Base-by-base conservation (phyloP, 1,284 basidiomycete species). In the Tremellales sp. region DNA sequence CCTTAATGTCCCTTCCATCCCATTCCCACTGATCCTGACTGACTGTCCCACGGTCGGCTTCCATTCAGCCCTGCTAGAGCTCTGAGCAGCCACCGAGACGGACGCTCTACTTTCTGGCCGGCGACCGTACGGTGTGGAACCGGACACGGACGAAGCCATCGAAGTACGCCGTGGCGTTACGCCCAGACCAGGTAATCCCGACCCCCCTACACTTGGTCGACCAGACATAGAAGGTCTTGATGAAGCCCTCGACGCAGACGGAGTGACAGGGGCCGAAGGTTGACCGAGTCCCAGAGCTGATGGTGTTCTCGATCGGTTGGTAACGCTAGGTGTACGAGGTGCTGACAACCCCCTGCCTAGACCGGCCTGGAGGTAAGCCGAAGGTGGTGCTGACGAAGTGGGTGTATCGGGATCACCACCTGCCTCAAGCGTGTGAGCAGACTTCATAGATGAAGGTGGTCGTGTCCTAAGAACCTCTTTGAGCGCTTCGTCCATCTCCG, bases 1-100 rank as follows among this genome's bases (percentile, higher is more conserved):
- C 54, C 82, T 77, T 48, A 96, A 71, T 4, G 76, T 81, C 11
- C 91, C 92, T 67, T 93, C 90, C 68, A 86, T 89, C 1, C 74
- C 64, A 36, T 89, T 79, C 11, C 84, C 86, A 60, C 89, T 88
- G 41, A 94, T 86, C 52, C 86, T 78, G 23, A 94, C 90, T 56
- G 79, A 81, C 63, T 91, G 87, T 11, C 88, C 89, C 8, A 87
- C 77, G 1, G 56, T 48, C 0, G 73, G 70, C 8, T 39, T 39
- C 59, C 66, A 67, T 53, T 61, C 62, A 7, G 44, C 26, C 19
- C 19, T 39, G n/a, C n/a, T 8, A 10, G 10, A 8, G 15, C 46
- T n/a, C 4, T 27, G 19, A 11, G 33, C 37, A 21, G 58, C 59
- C 25, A 52, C 27, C 5, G 45, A 49, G 22, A 56, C 61, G 11